Evolutionary conservation across 1,139 yeast species (phyloP), one percentile per base, ranked within the genome.

Genomic region (Magnusiomyces sp.): DNA sequence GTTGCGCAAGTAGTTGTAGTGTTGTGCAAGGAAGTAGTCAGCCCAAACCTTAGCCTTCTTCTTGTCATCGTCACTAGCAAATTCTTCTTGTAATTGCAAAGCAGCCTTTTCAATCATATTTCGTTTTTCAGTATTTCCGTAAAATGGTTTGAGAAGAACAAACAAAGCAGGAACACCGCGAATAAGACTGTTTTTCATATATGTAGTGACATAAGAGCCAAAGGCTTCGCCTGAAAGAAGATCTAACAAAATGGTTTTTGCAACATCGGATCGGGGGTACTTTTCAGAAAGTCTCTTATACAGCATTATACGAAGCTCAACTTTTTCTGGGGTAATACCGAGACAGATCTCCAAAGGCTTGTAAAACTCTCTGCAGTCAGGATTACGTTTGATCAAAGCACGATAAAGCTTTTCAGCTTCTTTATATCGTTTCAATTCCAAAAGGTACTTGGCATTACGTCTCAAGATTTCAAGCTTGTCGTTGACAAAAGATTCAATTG

Each of bases 121-220:
- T 38, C 68, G 69, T 61, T 84, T 83, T 13, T 62, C 63, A 1
- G 63, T 54, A 56, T 76, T 76, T 51, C 71, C 74, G 67, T 88
- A 89, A 56, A 90, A 72, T 1, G 94, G 86, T 67, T 90, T 89
- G 50, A 92, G 78, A 59, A 86, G 83, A 46, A 84, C 84, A 69
- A 90, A 92, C 5, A 95, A 77, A 1, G 97, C 87, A 3, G 98
- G 98, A 33, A 89, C 94, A 38, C 95, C 95, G 55, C 88, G 76
- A 54, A 75, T 69, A 59, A 94, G 75, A 62, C 83, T 86, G 2
- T 73, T 68, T 11, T 75, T 57, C 45, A 90, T 67, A 62, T 89
- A 92, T 1, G 64, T 47, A 60, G 62, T 39, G 72, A 80, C 61
- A 70, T 77, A 50, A 55, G 54, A 48, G 65, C 71, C 62, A 80